Conservation (phyloP, 2,329 filamentous ascomycete genomes). For the Curvularia sp. region DNA sequence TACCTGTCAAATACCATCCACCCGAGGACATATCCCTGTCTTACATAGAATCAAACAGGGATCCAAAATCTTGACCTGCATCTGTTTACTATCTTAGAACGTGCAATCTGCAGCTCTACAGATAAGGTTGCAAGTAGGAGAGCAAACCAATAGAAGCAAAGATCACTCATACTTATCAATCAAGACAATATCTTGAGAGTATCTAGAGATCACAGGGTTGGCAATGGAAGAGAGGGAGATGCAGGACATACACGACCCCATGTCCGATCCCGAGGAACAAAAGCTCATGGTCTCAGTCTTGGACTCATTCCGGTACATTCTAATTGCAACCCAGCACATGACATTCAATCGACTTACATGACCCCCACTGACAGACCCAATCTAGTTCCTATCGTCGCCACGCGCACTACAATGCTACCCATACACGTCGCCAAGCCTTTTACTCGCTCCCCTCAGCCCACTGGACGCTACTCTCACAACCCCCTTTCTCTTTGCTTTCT, state of each 20-base stretch:
- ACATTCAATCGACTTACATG: background rate
- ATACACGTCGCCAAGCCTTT: conserved; percentile 88
- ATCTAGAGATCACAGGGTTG: background rate
- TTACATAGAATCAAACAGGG: background rate
- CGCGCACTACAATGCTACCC: conserved; percentile 89
- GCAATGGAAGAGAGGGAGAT: conserved; percentile 54
- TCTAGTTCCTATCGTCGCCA: conserved; percentile 80
- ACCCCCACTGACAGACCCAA: conserved; percentile 3
- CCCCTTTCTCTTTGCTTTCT: conserved; percentile 83
- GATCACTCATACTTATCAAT: background rate
- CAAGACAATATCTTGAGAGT: background rate
- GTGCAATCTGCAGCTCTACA: background rate
- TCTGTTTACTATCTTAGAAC: no score
- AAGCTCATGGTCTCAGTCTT: conserved; percentile 80
- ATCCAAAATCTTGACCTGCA: background rate
- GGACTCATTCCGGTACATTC: conserved; percentile 81
- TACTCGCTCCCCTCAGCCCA: conserved; percentile 86
- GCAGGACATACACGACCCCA: conserved; percentile 69
- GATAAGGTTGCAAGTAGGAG: background rate
- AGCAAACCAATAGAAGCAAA: background rate
- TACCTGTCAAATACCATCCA: background rate
- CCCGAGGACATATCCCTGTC: no score
- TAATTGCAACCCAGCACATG: background rate
- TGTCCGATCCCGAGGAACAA: conserved; percentile 80
- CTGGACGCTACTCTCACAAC: conserved; percentile 79